Percentiles rank a stretch among this genome's conserved stretches.
These are phyloP conservation scores for Excoecaria cochinchinensis DNA, from an alignment of 345 rosid genomes.

Conservation along the genomic window DNA sequence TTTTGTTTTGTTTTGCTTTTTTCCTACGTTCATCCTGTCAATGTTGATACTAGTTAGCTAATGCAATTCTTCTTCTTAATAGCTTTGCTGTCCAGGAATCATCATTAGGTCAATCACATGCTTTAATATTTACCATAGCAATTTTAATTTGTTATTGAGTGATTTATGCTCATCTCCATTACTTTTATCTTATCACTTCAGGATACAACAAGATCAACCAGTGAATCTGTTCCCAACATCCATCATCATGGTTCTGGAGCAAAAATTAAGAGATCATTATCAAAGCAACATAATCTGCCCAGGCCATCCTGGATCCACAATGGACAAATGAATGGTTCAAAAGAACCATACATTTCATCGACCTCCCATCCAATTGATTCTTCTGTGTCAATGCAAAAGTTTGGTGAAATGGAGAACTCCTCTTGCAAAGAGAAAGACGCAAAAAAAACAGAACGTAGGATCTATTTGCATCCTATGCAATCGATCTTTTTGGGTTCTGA, in stretches of 20 bases:
- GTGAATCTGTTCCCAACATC: conserved; percentile 45
- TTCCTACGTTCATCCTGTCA: not conserved
- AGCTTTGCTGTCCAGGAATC: too few species aligned
- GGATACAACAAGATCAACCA: conserved; percentile 48
- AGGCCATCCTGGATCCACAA: conserved; percentile 70
- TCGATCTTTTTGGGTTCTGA: conserved; percentile 92
- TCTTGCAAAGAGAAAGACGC: conserved; percentile 31
- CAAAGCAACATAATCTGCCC: conserved; percentile 40
- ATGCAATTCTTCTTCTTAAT: not conserved
- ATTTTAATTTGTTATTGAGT: not conserved
- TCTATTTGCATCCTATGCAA: conserved; percentile 70
- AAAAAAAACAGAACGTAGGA: conserved; percentile 34
- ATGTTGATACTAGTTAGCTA: not conserved
- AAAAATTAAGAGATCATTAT: conserved; percentile 73
- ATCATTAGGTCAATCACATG: not conserved
- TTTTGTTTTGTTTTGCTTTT: not conserved
- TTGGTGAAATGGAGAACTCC: conserved; percentile 26
- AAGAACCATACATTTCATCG: conserved; percentile 36
- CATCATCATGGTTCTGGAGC: conserved; percentile 76
- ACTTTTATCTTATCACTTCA: conserved; percentile 21
- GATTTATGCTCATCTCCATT: not conserved
- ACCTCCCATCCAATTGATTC: conserved; percentile 73
- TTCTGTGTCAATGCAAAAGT: conserved; percentile 39
- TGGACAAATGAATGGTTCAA: conserved; percentile 38
- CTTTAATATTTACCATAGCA: not conserved